Base-by-base conservation (phyloP, 2,329 filamentous ascomycete species). In the Colletotrichum costaricense region DNA sequence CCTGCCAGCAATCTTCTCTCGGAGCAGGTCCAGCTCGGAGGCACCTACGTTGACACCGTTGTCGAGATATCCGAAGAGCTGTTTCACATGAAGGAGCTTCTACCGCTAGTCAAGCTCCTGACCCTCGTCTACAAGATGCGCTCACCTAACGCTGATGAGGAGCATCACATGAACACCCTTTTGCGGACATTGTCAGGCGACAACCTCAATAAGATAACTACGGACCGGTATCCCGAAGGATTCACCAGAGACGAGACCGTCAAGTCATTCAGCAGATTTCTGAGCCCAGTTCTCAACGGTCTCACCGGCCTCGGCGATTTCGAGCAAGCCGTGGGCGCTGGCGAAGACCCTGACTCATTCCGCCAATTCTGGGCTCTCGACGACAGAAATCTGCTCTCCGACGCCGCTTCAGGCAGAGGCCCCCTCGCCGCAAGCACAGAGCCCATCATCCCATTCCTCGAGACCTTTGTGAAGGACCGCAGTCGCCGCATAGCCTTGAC, bases 351-450 rank as follows among this genome's bases (percentile, higher is more conserved):
- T n/a, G 78, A 78, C 26, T 77, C 78, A 60, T 82, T 83, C 69
- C 75, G 81, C 12, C 78, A 80, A 42, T 82, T 82, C 68, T 82
- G 81, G 81, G 78, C 75, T 24, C 76, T 83, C 12, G 80, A 80
- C 67, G 79, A 75, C 22, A 78, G 78, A 68, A 82, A 82, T 35
- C 75, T 82, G 49, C 80, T 82, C 69, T 75, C 76, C 30, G 81
- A 82, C 54, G 78, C 80, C 42, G 76, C 81, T 60, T 78, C 79
- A 57, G 79, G 76, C 67, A 78, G 75, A 9, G 75, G 77, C 6
- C 75, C 78, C 5, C 70, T 76, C 33, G 56, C 63, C 5, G 68
- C 75, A 52, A 72, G 76, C 65, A 69, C 79, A 30, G 78, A 79
- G 58, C 77, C 76, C 64, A 78, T 80, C 8, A 74, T 78, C 1